Evolutionary conservation across 139 green algal species (phyloP).

Genomic region (Coelastrella sp.): DNA sequence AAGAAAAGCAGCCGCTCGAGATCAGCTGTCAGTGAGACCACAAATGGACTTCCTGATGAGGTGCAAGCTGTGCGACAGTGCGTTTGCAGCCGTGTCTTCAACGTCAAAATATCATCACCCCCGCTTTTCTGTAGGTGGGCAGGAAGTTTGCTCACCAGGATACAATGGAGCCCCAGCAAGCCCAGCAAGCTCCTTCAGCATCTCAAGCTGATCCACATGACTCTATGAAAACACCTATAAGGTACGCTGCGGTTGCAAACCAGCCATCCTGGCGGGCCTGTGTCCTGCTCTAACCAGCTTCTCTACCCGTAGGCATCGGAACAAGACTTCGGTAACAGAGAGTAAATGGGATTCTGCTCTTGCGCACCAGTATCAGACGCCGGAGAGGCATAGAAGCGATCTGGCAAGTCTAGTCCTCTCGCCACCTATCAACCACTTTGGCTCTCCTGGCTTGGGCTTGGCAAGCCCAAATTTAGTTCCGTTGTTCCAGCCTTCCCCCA

Average conservation of each 20-base stretch:
- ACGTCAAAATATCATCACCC: not conserved
- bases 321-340: not conserved
- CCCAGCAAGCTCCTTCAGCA: not conserved
- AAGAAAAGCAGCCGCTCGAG: not conserved
- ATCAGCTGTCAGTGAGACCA: not conserved
- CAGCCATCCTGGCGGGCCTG: not conserved
- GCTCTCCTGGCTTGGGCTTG: constrained; percentile 13
- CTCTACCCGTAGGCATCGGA: not conserved
- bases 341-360: constrained; percentile 11
- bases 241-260: no score
- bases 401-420: not conserved
- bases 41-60: not conserved
- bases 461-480: constrained; percentile 13
- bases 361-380: constrained; percentile 15
- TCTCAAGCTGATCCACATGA: not conserved
- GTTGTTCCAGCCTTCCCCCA: constrained; percentile 30
- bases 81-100: not conserved
- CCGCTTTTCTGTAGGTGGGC: not conserved
- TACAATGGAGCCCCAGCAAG: not conserved
- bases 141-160: not conserved
- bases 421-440: not conserved
- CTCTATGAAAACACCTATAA: not conserved
- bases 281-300: not conserved
- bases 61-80: not conserved
- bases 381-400: constrained; percentile 15